Evolutionary conservation across 192 early-diverging fungal genomes (phyloP).

Genomic region (Ambispora gerdemannii): DNA sequence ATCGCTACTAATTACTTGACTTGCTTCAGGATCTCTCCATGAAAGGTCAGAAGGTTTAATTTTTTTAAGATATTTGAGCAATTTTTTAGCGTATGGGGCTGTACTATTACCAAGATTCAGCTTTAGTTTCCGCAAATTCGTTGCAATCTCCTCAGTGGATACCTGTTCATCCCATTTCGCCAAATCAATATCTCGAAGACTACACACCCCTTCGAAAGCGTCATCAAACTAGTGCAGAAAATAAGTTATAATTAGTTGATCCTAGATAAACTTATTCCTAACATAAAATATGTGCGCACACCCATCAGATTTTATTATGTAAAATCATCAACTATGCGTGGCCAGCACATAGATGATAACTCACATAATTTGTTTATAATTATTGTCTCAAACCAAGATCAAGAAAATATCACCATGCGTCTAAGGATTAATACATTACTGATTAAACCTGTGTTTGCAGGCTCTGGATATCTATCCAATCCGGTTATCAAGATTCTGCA

Average conservation of each 20-base stretch:
- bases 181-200: conserved; percentile 9
- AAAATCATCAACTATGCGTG: conserved; percentile 7
- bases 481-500: too few relatives aligned
- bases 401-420: conserved; percentile 15
- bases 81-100: background rate
- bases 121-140: conserved; percentile 6
- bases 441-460: too few relatives aligned
- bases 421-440: too few relatives aligned
- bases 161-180: background rate
- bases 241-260: background rate
- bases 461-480: too few relatives aligned
- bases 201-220: background rate
- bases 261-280: background rate
- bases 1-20: conserved; percentile 10
- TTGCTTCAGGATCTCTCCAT: conserved; percentile 4
- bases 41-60: conserved; percentile 3
- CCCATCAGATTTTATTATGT: too few relatives aligned
- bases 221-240: conserved; percentile 21
- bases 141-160: background rate
- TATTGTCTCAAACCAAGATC: conserved; percentile 7
- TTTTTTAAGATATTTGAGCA: background rate
- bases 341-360: too few relatives aligned
- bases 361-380: conserved; percentile 2
- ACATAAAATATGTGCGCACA: conserved; percentile 1
- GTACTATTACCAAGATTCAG: conserved; percentile 3